Percentiles rank a stretch among this genome's conserved stretches.
Conservation (phyloP, 495 filamentous ascomycete species). For the Xylaria grammica region DNA sequence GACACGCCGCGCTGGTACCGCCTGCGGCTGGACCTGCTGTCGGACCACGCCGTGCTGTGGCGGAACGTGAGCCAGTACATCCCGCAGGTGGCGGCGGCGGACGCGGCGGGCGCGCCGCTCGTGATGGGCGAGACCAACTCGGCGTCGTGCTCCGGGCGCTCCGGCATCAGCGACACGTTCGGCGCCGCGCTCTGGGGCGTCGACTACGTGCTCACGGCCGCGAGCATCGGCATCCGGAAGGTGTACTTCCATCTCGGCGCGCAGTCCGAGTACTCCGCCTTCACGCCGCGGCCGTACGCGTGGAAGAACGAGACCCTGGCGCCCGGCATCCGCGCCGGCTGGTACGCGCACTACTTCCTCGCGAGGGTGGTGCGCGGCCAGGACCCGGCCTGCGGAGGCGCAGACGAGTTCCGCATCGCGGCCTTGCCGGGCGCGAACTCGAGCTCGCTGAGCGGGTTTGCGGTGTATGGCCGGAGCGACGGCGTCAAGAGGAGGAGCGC, state of each 20-base stretch:
- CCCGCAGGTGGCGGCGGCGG: slow-evolving; percentile 29
- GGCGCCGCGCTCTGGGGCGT: slow-evolving; percentile 45
- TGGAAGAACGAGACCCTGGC: slow-evolving; percentile 33
- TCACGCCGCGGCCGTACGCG: slow-evolving; percentile 31
- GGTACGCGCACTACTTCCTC: slow-evolving; percentile 39
- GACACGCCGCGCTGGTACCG: slow-evolving; percentile 33
- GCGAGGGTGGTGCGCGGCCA: slow-evolving; percentile 23
- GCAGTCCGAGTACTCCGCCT: slow-evolving; percentile 37
- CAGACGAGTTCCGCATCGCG: slow-evolving; percentile 23
- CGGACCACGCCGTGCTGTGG: slow-evolving; percentile 34
- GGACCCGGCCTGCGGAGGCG: background rate
- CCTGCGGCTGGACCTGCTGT: slow-evolving; percentile 34
- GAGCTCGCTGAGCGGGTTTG: slow-evolving; percentile 35
- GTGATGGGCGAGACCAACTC: slow-evolving; percentile 49
- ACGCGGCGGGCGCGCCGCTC: slow-evolving; percentile 33
- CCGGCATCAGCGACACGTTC: slow-evolving; percentile 43
- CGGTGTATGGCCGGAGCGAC: slow-evolving; percentile 21
- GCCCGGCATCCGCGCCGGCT: slow-evolving; percentile 29
- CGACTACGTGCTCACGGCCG: slow-evolving; percentile 44
- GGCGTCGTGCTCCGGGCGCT: slow-evolving; percentile 39
- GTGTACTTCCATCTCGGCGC: slow-evolving; percentile 47
- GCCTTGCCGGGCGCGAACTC: slow-evolving; percentile 34
- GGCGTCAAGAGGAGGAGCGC: background rate
- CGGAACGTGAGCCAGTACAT: slow-evolving; percentile 25
- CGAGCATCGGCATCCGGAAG: slow-evolving; percentile 38